phyloP scores from a whole-genome alignment of 176 grass and related monocot species.

The Oryza glaberrima region DNA sequence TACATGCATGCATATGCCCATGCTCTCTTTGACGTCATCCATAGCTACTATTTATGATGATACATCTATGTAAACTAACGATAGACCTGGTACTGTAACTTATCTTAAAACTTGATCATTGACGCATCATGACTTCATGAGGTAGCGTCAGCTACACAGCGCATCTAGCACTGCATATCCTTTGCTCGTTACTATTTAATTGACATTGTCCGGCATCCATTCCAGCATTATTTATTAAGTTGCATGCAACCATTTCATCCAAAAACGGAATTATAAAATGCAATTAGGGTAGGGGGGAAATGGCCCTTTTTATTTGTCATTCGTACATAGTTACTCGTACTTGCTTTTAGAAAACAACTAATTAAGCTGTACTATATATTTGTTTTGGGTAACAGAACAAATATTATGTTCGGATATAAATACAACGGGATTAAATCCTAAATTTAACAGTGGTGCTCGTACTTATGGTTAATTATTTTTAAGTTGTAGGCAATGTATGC shows the following conservation, averaged over 20 bases:
- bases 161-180: neutral
- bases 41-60: conserved; percentile 21
- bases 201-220: neutral
- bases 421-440: too few relatives aligned
- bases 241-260: neutral
- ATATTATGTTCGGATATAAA: too few relatives aligned
- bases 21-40: neutral
- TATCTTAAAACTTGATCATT: neutral
- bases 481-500: too few relatives aligned
- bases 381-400: too few relatives aligned
- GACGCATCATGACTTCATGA: neutral
- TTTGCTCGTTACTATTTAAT: neutral
- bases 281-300: neutral
- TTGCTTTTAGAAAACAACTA: too few relatives aligned
- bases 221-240: neutral
- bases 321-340: too few relatives aligned
- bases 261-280: neutral
- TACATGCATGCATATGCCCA: conserved; percentile 5
- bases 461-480: too few relatives aligned
- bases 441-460: too few relatives aligned
- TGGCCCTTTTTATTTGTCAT: too few relatives aligned
- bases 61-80: neutral
- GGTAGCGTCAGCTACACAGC: neutral
- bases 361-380: too few relatives aligned
- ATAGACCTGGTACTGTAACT: neutral